Base-by-base conservation (phyloP, 768 basidiomycete species). In the Amanita phalloides region DNA sequence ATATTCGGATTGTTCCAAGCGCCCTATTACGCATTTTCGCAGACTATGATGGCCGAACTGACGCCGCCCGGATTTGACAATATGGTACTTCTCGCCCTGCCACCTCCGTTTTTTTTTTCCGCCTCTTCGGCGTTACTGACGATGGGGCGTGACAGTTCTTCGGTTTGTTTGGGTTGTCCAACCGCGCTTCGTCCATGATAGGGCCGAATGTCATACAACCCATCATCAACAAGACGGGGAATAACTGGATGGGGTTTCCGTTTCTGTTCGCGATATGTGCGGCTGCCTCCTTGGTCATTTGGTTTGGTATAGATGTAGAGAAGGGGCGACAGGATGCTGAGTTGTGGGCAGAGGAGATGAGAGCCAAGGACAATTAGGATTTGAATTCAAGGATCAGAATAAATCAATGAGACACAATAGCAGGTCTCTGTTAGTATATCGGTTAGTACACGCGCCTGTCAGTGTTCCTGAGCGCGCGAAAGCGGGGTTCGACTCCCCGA, bases 31-130 rank as follows among this genome's bases (percentile, higher is more conserved):
- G 86, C 90, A 1, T 89, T 85, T 61, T 81, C 87, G 3, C 83
- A 87, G 61, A 89, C 86, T 0, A 86, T 88, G 84, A 90, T 90
- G 86, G 85, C 86, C 0, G 90, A 93, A 64, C 76, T 94, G 9
- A 81, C 85, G 5, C 90, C 90, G 10, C 85, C 87, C 1, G 90
- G 90, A 0, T 92, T 87, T 60, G 90, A 92, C 58, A 88, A 90
- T 61, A 90, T 76, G 74, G 73, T 68, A 45, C 30, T 58, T 45
- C 14, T 11, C 23, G 4, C 25, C 25, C 25, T 25, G 25, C 25
- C 25, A 25, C 25, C 25, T 43, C 21, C 39, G 23, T 13, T 26
- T 45, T 38, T 1, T n/a, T 23, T 17, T 17, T 17, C 17, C 17
- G 17, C 17, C 17, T 17, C 17, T 17, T 17, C 17, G 17, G 17